A percentile compares a stretch with the other conserved stretches of the same genome.
Evolutionary conservation across 2,329 filamentous ascomycete genomes (phyloP).

Genomic region (Sporothrix brasiliensis): DNA sequence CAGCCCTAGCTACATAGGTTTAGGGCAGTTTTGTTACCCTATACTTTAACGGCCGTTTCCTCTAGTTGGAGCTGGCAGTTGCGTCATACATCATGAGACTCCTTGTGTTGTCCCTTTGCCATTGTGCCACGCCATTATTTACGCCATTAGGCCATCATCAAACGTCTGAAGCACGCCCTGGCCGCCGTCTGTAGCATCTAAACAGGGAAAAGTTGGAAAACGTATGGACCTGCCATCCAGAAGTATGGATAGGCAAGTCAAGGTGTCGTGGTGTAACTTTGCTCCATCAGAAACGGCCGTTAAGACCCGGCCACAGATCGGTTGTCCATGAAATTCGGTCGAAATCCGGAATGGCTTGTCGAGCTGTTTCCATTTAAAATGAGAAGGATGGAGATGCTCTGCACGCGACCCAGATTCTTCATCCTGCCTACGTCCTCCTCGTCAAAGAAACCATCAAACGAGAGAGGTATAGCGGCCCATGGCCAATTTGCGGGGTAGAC

Average conservation of each 20-base stretch:
- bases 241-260: no score
- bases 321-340: neutral
- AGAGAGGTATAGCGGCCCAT: conserved; percentile 13
- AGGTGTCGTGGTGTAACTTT: no score
- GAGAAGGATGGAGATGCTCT: neutral
- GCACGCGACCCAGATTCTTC: conserved; percentile 5
- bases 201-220: neutral
- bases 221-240: neutral
- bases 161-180: neutral
- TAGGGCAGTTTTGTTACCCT: conserved; percentile 6
- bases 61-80: neutral
- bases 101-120: neutral
- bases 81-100: conserved; percentile 30
- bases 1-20: neutral
- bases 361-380: neutral
- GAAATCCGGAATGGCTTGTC: neutral
- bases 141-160: neutral
- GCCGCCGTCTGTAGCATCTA: neutral
- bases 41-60: neutral
- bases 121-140: conserved; percentile 8
- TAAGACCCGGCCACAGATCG: neutral
- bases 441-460: neutral
- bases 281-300: neutral
- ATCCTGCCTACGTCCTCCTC: neutral
- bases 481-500: conserved; percentile 18